Evolutionary conservation across 352 stramenopile species (phyloP).

Genomic region (Phytopythium delawarense): DNA sequence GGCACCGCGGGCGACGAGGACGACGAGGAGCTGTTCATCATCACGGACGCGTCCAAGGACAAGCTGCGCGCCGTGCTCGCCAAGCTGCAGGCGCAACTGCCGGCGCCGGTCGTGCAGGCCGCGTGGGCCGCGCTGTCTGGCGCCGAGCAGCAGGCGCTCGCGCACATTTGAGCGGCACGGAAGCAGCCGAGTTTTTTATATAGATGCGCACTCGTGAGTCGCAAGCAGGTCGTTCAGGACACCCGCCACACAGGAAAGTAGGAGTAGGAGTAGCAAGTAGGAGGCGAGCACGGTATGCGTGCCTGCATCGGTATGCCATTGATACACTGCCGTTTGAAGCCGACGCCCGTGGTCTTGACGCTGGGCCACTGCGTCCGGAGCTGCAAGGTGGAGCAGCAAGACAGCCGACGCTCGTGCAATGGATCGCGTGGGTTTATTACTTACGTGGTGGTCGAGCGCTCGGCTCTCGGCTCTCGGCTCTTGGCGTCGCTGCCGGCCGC

Average conservation of each 20-base stretch:
- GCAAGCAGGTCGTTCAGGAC: not conserved
- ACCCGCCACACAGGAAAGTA: no score
- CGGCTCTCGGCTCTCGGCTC: no score
- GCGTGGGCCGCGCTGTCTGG: constrained; percentile 67
- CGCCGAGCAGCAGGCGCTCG: constrained; percentile 69
- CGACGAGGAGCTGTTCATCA: constrained; percentile 66
- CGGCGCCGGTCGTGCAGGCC: constrained; percentile 49
- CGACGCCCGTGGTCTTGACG: not conserved
- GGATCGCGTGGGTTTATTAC: constrained; percentile 9
- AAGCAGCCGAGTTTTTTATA: not conserved
- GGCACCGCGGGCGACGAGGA: constrained; percentile 48
- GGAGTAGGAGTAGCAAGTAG: constrained; percentile 1
- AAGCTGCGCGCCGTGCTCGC: constrained; percentile 57
- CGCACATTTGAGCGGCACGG: constrained; percentile 35
- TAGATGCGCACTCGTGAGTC: constrained; percentile 4
- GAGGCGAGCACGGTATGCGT: not conserved
- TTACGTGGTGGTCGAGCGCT: constrained; percentile 4
- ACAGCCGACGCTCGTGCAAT: not conserved
- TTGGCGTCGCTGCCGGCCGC: not conserved
- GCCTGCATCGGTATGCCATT: not conserved
- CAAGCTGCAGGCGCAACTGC: constrained; percentile 67
- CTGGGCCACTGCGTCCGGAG: not conserved
- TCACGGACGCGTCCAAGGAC: constrained; percentile 54
- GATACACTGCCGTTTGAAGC: not conserved
- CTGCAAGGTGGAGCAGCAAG: not conserved